phyloP scores from a whole-genome alignment of 1,139 yeast genomes.

The Kurtzmaniella quercitrusa region DNA sequence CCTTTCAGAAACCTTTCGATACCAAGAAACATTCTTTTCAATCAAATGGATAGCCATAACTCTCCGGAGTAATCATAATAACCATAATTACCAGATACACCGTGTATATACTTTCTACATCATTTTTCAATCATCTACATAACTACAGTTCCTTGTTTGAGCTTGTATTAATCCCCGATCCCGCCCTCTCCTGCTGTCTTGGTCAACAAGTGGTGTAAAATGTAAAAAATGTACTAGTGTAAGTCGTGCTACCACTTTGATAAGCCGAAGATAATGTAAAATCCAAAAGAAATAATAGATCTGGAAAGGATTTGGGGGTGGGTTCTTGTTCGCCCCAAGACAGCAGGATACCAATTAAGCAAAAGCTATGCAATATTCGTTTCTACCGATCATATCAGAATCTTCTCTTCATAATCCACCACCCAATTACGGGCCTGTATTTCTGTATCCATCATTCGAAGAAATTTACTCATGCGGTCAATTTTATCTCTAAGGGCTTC shows the following conservation, averaged over 20 bases:
- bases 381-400: not conserved
- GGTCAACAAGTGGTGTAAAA: not conserved
- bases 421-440: slow-evolving; percentile 1
- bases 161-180: not conserved
- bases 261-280: too few species aligned
- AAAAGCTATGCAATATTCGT: not conserved
- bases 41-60: too few species aligned
- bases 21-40: too few species aligned
- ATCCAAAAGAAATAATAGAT: not conserved
- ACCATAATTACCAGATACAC: too few species aligned
- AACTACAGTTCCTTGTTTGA: not conserved
- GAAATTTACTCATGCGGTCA: slow-evolving; percentile 1
- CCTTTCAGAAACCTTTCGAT: too few species aligned
- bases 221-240: not conserved
- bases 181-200: not conserved
- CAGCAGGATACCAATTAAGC: not conserved
- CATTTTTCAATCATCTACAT: too few species aligned
- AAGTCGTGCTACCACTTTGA: too few species aligned
- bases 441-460: not conserved
- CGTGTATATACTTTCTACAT: too few species aligned
- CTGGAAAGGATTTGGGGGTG: not conserved
- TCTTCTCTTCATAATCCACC: not conserved
- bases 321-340: not conserved
- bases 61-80: too few species aligned
- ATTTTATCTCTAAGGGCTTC: not conserved